These are phyloP conservation scores for Fistulina hepatica DNA, from an alignment of 1,284 basidiomycete genomes.

Conservation along the genomic window DNA sequence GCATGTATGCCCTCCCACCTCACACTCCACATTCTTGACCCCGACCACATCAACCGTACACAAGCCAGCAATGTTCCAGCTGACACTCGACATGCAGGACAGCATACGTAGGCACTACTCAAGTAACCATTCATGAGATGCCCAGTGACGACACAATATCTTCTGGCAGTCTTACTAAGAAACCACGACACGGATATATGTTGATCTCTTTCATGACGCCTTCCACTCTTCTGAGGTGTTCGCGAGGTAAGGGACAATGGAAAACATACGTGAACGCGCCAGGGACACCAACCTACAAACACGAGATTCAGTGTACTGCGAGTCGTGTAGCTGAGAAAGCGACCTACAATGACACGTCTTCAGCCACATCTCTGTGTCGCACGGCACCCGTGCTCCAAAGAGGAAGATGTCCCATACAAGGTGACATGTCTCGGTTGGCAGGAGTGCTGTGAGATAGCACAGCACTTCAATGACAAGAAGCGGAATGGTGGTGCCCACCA, in stretches of 20 bases:
- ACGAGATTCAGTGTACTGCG: no score
- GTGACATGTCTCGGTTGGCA: constrained; percentile 33
- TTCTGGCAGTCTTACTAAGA: no score
- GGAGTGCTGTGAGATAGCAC: constrained; percentile 25
- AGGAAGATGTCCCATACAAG: constrained; percentile 68
- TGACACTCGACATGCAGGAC: constrained; percentile 51
- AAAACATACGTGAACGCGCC: no score
- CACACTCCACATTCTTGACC: constrained; percentile 57
- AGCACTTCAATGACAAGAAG: constrained; percentile 43
- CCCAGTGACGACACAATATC: constrained; percentile 57
- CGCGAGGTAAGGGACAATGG: no score
- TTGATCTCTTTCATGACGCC: no score
- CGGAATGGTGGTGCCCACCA: no score
- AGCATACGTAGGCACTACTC: constrained; percentile 60
- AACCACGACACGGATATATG: no score
- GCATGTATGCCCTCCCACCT: constrained; percentile 42
- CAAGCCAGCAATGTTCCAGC: constrained; percentile 62
- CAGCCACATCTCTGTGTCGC: constrained; percentile 47
- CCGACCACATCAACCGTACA: constrained; percentile 53
- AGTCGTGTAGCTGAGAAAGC: no score
- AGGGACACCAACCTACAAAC: no score
- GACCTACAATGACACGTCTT: constrained; percentile 50
- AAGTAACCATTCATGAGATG: constrained; percentile 67
- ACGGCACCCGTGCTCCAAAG: constrained; percentile 58
- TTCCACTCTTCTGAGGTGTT: no score